phyloP scores from a whole-genome alignment of 2,329 filamentous ascomycete species.

The Ophiostoma fasciatum region DNA sequence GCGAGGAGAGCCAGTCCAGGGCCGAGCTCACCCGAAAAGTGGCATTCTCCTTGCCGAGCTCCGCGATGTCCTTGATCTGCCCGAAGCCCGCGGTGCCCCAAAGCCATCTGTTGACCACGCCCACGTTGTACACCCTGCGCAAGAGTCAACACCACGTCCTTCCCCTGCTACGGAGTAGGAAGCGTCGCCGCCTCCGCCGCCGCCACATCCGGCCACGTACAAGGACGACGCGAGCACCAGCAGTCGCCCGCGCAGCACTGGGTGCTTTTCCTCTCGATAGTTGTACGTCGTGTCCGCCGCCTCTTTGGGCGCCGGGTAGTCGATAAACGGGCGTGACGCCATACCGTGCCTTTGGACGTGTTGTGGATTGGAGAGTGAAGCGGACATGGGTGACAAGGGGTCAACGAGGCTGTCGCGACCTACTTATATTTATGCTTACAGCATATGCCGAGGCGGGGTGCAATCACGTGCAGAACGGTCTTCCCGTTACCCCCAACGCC shows the following conservation, averaged over 20 bases:
- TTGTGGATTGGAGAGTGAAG: background rate
- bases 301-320: slow-evolving; percentile 28
- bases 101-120: slow-evolving; percentile 46
- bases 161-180: too few species aligned
- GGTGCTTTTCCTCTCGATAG: slow-evolving; percentile 42
- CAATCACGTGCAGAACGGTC: too few species aligned
- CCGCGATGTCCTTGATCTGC: slow-evolving; percentile 29
- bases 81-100: slow-evolving; percentile 54
- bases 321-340: slow-evolving; percentile 19
- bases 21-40: slow-evolving; percentile 29
- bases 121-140: slow-evolving; percentile 43
- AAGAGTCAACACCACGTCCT: too few species aligned
- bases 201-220: too few species aligned
- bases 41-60: slow-evolving; percentile 28
- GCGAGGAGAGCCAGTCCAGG: background rate
- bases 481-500: too few species aligned
- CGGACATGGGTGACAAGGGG: background rate
- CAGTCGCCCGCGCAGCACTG: slow-evolving; percentile 47
- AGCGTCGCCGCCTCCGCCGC: too few species aligned
- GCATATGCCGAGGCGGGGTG: too few species aligned
- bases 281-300: slow-evolving; percentile 20
- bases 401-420: too few species aligned
- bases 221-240: background rate
- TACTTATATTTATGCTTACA: too few species aligned
- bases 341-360: slow-evolving; percentile 1